These are phyloP conservation scores for Xanthoconium separans DNA, from an alignment of 1,284 basidiomycete genomes.

Conservation along the genomic window DNA sequence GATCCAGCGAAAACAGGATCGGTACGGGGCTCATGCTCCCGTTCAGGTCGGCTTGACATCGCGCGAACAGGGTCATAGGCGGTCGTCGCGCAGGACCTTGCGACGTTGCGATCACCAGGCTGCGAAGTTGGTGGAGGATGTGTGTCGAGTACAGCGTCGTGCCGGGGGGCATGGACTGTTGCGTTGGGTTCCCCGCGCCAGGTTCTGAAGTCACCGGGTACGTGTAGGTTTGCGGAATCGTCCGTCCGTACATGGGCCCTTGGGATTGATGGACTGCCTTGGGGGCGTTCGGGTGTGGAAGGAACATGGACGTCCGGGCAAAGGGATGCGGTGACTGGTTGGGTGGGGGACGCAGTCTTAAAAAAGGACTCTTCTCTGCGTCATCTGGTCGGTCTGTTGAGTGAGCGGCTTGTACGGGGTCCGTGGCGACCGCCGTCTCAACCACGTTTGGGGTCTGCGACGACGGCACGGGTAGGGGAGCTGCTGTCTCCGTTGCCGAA, in stretches of 20 bases:
- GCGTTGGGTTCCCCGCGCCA: slow-evolving; percentile 3
- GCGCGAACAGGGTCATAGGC: slow-evolving; percentile 62
- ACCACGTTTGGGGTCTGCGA: slow-evolving; percentile 1
- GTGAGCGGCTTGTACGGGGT: neutral
- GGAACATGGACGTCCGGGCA: slow-evolving; percentile 52
- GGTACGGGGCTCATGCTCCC: slow-evolving; percentile 59
- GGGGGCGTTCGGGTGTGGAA: slow-evolving; percentile 74
- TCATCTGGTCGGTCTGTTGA: slow-evolving; percentile 6
- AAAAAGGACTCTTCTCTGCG: slow-evolving; percentile 21
- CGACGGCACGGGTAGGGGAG: slow-evolving; percentile 8
- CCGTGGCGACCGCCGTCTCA: slow-evolving; percentile 9
- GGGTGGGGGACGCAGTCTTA: slow-evolving; percentile 25
- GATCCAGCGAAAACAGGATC: slow-evolving; percentile 62
- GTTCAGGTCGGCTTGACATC: slow-evolving; percentile 53
- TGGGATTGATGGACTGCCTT: slow-evolving; percentile 40
- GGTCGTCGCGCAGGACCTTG: slow-evolving; percentile 23
- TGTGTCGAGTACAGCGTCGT: slow-evolving; percentile 28
- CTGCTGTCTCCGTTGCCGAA: slow-evolving; percentile 12
- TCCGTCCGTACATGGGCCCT: slow-evolving; percentile 62
- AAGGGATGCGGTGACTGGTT: slow-evolving; percentile 28
- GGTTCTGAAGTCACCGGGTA: slow-evolving; percentile 6
- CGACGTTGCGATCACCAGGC: slow-evolving; percentile 1
- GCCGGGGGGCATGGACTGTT: slow-evolving; percentile 18
- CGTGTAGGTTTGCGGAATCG: slow-evolving; percentile 21
- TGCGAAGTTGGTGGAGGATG: slow-evolving; percentile 32